phyloP scores from a whole-genome alignment of 208 protist genomes.

The Leishmania gerbilli region DNA sequence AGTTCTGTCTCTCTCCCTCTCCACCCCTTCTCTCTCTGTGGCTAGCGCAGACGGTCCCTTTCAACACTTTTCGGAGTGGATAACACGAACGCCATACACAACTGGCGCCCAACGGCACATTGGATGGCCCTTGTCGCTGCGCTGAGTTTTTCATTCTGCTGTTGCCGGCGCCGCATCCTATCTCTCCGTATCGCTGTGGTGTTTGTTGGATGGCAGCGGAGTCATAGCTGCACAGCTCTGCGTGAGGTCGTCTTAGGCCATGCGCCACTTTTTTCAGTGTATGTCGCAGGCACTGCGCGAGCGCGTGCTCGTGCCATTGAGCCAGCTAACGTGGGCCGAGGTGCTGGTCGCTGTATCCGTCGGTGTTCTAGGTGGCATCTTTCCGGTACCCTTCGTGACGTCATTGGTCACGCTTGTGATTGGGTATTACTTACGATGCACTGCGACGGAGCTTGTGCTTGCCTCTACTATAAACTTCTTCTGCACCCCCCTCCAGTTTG shows the following conservation, averaged over 20 bases:
- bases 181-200: background rate
- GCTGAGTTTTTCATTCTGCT: background rate
- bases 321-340: slow-evolving; percentile 26
- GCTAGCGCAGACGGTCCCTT: background rate
- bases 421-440: slow-evolving; percentile 20
- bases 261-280: slow-evolving; percentile 9
- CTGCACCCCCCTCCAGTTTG: slow-evolving; percentile 50
- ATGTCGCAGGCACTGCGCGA: slow-evolving; percentile 21
- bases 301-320: slow-evolving; percentile 35
- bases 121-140: background rate
- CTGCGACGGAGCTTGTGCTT: slow-evolving; percentile 29
- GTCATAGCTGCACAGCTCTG: background rate
- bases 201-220: background rate
- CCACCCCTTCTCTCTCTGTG: background rate
- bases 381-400: slow-evolving; percentile 57
- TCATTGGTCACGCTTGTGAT: slow-evolving; percentile 35
- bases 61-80: background rate
- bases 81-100: background rate
- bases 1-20: background rate
- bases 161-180: background rate
- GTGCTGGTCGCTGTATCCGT: slow-evolving; percentile 28
- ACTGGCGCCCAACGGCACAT: background rate
- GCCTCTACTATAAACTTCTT: slow-evolving; percentile 46
- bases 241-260: background rate
- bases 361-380: slow-evolving; percentile 55